Evolutionary conservation across 2,329 filamentous ascomycete species (phyloP).

Genomic region (Erysiphe pulchra): DNA sequence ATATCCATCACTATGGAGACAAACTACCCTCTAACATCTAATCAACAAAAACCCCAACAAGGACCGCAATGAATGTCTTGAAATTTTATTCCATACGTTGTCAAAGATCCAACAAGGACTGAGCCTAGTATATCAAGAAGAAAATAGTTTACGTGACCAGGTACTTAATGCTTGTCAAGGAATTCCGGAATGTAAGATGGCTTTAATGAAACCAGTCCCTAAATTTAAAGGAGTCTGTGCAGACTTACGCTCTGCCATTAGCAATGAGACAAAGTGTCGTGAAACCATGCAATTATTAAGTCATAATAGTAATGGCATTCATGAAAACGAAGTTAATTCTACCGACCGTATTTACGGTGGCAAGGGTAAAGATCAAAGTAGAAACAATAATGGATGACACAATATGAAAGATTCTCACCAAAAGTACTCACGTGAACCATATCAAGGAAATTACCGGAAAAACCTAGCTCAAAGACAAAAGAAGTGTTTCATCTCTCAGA

Average conservation of each 20-base stretch:
- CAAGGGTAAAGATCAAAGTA: neutral
- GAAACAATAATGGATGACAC: neutral
- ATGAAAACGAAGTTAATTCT: neutral
- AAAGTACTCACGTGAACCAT: neutral
- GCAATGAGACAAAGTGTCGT: neutral
- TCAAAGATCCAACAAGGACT: neutral
- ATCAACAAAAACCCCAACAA: neutral
- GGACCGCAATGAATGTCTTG: neutral
- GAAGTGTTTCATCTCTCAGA: no score
- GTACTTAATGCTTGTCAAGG: neutral
- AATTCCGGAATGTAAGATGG: neutral
- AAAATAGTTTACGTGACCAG: neutral
- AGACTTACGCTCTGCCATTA: neutral
- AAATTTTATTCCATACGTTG: neutral
- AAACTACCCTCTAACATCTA: neutral
- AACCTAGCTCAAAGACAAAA: neutral
- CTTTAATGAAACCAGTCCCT: neutral
- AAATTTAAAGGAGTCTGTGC: neutral
- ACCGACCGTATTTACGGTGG: neutral
- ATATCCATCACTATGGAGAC: no score
- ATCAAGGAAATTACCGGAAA: neutral
- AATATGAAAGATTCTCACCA: neutral
- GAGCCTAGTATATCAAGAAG: neutral
- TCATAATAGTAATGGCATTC: neutral
- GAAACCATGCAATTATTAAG: neutral